A percentile compares a stretch with the other conserved stretches of the same genome.
Evolutionary conservation across 805 yeast species (phyloP).

Genomic region (Wickerhamiella kurtzmanii): DNA sequence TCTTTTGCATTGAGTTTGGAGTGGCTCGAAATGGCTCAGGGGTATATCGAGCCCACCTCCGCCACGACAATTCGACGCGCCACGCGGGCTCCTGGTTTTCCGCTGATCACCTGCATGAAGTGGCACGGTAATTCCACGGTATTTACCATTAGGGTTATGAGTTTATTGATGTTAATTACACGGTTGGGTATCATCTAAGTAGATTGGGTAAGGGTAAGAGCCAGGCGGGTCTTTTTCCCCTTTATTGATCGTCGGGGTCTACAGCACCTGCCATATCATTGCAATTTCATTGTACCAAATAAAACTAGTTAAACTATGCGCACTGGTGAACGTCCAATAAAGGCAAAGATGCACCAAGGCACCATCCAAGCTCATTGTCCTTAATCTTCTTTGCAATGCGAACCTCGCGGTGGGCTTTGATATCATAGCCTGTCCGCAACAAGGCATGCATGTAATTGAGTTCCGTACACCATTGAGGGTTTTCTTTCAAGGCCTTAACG

Average conservation of each 20-base stretch:
- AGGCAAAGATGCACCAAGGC: conserved; percentile 94
- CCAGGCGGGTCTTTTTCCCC: neutral
- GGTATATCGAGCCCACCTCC: too few relatives aligned
- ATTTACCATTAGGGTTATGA: too few relatives aligned
- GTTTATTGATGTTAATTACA: too few relatives aligned
- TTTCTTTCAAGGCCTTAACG: conserved; percentile 48
- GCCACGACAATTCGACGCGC: too few relatives aligned
- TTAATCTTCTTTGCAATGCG: conserved; percentile 84
- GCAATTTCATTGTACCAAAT: neutral
- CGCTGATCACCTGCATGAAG: too few relatives aligned
- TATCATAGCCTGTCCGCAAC: conserved; percentile 92
- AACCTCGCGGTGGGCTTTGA: conserved; percentile 78
- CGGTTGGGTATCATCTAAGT: too few relatives aligned
- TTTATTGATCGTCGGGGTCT: neutral
- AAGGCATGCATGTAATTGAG: conserved; percentile 79
- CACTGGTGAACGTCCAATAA: conserved; percentile 57
- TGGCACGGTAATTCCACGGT: too few relatives aligned
- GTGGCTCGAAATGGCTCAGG: too few relatives aligned
- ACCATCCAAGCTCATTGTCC: conserved; percentile 93
- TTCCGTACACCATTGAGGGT: conserved; percentile 93
- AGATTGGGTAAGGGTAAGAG: too few relatives aligned
- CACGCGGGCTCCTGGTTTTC: too few relatives aligned
- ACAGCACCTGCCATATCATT: neutral
- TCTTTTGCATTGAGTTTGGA: too few relatives aligned
- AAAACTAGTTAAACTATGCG: conserved; percentile 5